Evolutionary conservation across 306 rosid species (phyloP).

Genomic region (Glycine latifolia): DNA sequence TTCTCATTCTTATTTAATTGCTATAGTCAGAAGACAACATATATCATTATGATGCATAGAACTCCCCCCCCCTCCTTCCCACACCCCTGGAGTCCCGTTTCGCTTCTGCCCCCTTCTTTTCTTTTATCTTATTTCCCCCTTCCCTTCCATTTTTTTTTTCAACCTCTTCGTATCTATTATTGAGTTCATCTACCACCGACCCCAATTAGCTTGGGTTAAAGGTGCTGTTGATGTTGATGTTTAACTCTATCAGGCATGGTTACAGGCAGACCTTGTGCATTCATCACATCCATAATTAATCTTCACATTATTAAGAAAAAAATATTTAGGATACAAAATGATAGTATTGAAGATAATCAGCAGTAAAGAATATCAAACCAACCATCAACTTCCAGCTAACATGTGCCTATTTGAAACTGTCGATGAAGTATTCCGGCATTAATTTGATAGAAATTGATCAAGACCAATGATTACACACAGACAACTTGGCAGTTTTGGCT

Average conservation of each 20-base stretch:
- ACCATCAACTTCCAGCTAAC: constrained; percentile 22
- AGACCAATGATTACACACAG: constrained; percentile 13
- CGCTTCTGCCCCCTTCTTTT: too few species aligned
- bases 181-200: too few species aligned
- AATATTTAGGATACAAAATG: neutral
- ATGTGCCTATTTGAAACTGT: constrained; percentile 11
- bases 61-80: neutral
- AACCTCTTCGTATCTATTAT: too few species aligned
- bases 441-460: constrained; percentile 12
- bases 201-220: too few species aligned
- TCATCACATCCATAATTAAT: constrained; percentile 18
- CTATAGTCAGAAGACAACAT: neutral
- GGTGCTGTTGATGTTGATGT: too few species aligned
- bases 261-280: neutral
- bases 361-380: constrained; percentile 31
- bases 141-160: too few species aligned
- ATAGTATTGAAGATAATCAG: constrained; percentile 9
- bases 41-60: neutral
- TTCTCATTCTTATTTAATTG: neutral
- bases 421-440: neutral
- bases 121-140: too few species aligned
- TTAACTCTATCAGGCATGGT: neutral
- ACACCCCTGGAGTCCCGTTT: too few species aligned
- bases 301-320: neutral
- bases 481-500: constrained; percentile 6